Evolutionary conservation across 257 asterid genomes (phyloP), one percentile per base, ranked within the genome.

Genomic region (Dorcoceras hygrometricum): DNA sequence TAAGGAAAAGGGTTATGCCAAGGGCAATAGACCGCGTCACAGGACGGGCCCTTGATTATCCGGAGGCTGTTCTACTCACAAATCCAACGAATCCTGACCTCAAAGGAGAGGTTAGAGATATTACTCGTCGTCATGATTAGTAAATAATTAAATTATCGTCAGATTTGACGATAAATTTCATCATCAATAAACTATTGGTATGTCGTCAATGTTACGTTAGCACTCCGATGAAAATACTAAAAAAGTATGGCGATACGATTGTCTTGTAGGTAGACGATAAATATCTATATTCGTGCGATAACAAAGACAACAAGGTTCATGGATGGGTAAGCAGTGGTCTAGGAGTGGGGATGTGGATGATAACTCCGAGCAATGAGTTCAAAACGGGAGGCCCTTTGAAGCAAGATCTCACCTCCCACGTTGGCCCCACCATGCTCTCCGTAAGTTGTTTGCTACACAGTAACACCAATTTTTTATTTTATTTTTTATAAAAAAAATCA

Each of bases 1-100:
- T 71, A 31, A 75, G 83, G 46, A 89, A 80, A 71, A 82, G 89
- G 53, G 10, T 64, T 6, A 84, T 87, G 95, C 89, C 95, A 62
- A 50, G 34, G 70, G 68, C 72, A 11, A 54, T 2, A 2, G 95
- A 87, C 56, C 81, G 90, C 2, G 0, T 0, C 0, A 62, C 19
- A 0, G 87, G 90, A 18, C 66, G 71, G 54, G 59, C 20, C 26
- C 82, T 87, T 1, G 89, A 70, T 43, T 87, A 77, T 34, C 55
- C 8, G 28, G 95, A 87, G 75, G 90, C 86, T 59, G 89, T 79
- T 74, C 77, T 76, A 26, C 31, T 87, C 19, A 80, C 83, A 0
- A 27, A 22, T 55, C 82, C 85, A 53, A 18, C 68, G 55, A 71
- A 83, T 68, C 72, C 80, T 9, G 22, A 39, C 1, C 62, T 83